Conservation (phyloP, 2,329 filamentous ascomycete species). For the Aspergillus clavatus region DNA sequence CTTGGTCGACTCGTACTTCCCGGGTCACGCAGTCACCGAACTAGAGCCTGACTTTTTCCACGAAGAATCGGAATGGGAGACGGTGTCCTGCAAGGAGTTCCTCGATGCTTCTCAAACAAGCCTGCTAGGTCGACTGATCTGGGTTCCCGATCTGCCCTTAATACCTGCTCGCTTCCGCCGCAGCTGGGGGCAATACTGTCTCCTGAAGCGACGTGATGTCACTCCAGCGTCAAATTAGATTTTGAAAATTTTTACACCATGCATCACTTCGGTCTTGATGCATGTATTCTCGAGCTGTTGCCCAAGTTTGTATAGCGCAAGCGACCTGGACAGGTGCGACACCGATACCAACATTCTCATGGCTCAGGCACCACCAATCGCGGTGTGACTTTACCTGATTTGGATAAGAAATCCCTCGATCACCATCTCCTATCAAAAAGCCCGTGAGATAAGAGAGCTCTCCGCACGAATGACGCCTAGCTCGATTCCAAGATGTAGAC, state of each 20-base stretch:
- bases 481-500: no score
- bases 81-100: constrained; percentile 70
- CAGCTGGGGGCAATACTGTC: constrained; percentile 83
- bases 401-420: constrained; percentile 33
- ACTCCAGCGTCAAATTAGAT: constrained; percentile 3
- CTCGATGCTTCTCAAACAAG: constrained; percentile 73
- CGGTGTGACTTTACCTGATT: constrained; percentile 28
- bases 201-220: constrained; percentile 57
- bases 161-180: constrained; percentile 66
- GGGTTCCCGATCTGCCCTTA: constrained; percentile 68
- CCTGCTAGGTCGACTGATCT: constrained; percentile 69
- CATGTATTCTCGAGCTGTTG: constrained; percentile 8
- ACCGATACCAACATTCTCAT: no score
- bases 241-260: background rate
- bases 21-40: constrained; percentile 53
- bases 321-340: constrained; percentile 6
- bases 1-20: constrained; percentile 81
- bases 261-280: constrained; percentile 4
- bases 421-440: background rate
- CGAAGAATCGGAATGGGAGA: constrained; percentile 71
- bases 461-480: constrained; percentile 3
- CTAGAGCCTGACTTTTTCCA: constrained; percentile 77
- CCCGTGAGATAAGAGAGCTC: constrained; percentile 4
- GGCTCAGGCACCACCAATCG: no score
- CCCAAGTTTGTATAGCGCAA: constrained; percentile 14